Evolutionary conservation across 2,329 filamentous ascomycete species (phyloP).

Genomic region (Colletotrichum neosansevieriae): DNA sequence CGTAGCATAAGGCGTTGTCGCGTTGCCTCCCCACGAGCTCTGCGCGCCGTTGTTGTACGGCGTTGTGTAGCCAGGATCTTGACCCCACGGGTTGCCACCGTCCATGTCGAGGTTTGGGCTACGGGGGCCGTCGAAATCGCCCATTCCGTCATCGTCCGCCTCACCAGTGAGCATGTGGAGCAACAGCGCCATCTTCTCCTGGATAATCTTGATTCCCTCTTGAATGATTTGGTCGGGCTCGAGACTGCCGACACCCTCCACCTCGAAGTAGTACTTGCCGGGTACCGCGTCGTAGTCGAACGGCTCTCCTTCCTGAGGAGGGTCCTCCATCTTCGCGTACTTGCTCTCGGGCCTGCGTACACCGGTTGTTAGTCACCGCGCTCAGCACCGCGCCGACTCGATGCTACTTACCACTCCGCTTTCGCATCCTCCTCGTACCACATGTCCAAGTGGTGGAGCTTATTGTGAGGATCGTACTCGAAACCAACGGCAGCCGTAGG

Average conservation of each 20-base stretch:
- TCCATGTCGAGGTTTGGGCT: constrained; percentile 75
- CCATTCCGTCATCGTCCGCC: constrained; percentile 67
- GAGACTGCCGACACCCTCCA: constrained; percentile 89
- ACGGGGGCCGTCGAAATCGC: constrained; percentile 72
- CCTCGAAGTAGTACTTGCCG: constrained; percentile 89
- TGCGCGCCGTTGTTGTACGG: constrained; percentile 71
- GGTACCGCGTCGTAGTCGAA: constrained; percentile 94
- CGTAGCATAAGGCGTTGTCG: constrained; percentile 58
- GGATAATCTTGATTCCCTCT: constrained; percentile 87
- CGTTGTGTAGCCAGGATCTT: constrained; percentile 76
- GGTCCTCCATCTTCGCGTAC: constrained; percentile 84
- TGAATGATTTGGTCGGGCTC: constrained; percentile 92
- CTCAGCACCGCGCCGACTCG: background rate
- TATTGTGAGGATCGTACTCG: constrained; percentile 98
- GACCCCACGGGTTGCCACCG: constrained; percentile 65
- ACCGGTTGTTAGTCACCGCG: constrained; percentile 42
- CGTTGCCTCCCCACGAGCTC: constrained; percentile 74
- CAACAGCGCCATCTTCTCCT: constrained; percentile 88
- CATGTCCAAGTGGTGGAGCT: constrained; percentile 89
- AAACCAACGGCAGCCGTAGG: constrained; percentile 93
- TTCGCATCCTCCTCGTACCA: constrained; percentile 92
- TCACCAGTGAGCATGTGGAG: constrained; percentile 72
- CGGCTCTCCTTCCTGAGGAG: constrained; percentile 82
- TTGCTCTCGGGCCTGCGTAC: constrained; percentile 79
- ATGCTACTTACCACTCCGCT: constrained; percentile 80